Conservation (phyloP, 306 rosid species). For the Castanea sativa region DNA sequence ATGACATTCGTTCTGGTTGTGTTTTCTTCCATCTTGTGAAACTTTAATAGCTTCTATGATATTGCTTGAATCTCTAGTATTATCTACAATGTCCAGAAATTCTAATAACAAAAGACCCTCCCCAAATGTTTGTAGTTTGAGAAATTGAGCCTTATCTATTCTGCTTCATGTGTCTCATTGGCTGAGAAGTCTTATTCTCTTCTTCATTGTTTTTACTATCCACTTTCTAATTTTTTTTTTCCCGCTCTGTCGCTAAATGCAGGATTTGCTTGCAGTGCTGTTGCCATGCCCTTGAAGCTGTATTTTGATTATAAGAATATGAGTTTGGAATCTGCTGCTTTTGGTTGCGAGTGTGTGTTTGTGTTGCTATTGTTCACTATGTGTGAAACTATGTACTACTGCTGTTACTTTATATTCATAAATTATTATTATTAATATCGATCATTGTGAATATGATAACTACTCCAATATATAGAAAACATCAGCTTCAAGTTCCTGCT, state of each 20-base stretch:
- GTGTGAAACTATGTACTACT: not conserved
- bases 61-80: not conserved
- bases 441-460: not conserved
- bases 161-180: not conserved
- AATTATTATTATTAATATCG: not conserved
- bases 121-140: slow-evolving; percentile 2
- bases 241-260: not conserved
- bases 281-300: not conserved
- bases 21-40: not conserved
- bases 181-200: not conserved
- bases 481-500: not conserved
- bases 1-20: not conserved
- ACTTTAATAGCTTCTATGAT: not conserved
- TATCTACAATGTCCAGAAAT: not conserved
- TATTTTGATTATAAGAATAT: not conserved
- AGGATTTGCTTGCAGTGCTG: not conserved
- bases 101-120: not conserved
- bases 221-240: not conserved
- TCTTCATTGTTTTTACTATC: not conserved
- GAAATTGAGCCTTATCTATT: not conserved
- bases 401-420: not conserved
- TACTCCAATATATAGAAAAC: not conserved
- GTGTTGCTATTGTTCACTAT: not conserved
- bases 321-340: not conserved
- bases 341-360: not conserved